Percentiles rank a stretch among this genome's conserved stretches.
These are phyloP conservation scores for Aspergillus sp. DNA, from an alignment of 2,329 filamentous ascomycete genomes.

Conservation along the genomic window DNA sequence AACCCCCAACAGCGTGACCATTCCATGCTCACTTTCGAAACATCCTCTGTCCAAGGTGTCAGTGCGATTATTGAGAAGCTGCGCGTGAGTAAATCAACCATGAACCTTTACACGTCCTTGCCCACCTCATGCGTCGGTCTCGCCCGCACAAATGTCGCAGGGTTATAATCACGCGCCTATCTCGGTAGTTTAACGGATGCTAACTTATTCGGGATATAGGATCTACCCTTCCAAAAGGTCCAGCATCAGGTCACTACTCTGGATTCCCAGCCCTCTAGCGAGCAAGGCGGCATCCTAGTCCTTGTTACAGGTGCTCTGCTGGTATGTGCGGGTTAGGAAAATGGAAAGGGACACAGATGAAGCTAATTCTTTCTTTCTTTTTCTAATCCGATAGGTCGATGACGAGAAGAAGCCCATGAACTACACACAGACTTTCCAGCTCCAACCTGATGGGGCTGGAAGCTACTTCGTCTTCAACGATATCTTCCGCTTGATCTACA, in stretches of 20 bases:
- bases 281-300: conserved; percentile 73
- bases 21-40: conserved; percentile 96
- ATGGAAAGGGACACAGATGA: not conserved
- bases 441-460: conserved; percentile 65
- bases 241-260: conserved; percentile 74
- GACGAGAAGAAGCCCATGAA: conserved; percentile 83
- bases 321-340: conserved; percentile 53
- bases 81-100: conserved; percentile 55
- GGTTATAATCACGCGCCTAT: not conserved
- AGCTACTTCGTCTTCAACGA: conserved; percentile 92
- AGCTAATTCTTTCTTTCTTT: not conserved
- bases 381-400: conserved; percentile 63
- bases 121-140: not conserved
- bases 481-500: conserved; percentile 85
- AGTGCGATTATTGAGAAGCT: conserved; percentile 76
- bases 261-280: conserved; percentile 76
- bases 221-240: conserved; percentile 77
- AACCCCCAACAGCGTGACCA: conserved; percentile 61
- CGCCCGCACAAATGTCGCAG: not conserved
- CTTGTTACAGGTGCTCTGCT: conserved; percentile 83
- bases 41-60: conserved; percentile 63
- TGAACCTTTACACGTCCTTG: not conserved
- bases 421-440: conserved; percentile 88
- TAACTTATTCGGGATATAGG: conserved; percentile 47
- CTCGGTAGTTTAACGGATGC: not conserved